Evolutionary conservation across 495 filamentous ascomycete genomes (phyloP), one percentile per base, ranked within the genome.

Genomic region (Sordaria brevicollis): DNA sequence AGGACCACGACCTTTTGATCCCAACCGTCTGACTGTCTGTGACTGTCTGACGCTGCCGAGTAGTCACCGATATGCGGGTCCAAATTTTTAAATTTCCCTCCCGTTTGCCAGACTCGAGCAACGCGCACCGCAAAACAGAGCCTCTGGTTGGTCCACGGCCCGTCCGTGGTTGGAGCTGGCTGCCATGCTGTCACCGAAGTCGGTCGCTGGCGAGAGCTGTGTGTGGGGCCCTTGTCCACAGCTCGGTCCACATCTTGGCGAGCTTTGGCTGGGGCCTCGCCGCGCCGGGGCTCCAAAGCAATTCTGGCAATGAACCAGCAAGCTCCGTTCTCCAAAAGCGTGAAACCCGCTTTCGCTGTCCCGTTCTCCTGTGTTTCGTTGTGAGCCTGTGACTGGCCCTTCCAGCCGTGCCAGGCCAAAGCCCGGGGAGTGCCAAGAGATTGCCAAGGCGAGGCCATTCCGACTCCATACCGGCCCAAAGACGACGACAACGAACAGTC

Each of bases 71-170:
- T 73, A 11, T 69, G 65, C 73, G 73, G 72, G 74, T 73, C 75
- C 72, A 72, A 72, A 65, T 67, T 73, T 78, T 78, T 77, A 69
- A 65, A n/a, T 73, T 76, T 72, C 35, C 67, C 49, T 37, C 36
- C 68, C 70, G 67, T 65, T 41, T 62, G 49, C 69, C 73, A 72
- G 72, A 65, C 71, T 57, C 25, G 2, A 57, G 49, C 49, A 57
- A 31, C 49, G 49, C 49, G 49, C 49, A 31, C 49, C 49, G 49
- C 49, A 57, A 57, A 57, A 17, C 25, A 57, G 25, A 57, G 21
- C 21, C 6, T 57, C 49, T 57, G 49, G 49, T 57, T 57, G 49
- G 49, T 31, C 49, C 49, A 25, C 49, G 5, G 17, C 49, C 49
- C 25, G 21, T 57, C 21, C 49, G 49, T 57, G 5, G 49, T 57